Conservation (phyloP, 768 basidiomycete genomes). For the Auriculariales sp. region DNA sequence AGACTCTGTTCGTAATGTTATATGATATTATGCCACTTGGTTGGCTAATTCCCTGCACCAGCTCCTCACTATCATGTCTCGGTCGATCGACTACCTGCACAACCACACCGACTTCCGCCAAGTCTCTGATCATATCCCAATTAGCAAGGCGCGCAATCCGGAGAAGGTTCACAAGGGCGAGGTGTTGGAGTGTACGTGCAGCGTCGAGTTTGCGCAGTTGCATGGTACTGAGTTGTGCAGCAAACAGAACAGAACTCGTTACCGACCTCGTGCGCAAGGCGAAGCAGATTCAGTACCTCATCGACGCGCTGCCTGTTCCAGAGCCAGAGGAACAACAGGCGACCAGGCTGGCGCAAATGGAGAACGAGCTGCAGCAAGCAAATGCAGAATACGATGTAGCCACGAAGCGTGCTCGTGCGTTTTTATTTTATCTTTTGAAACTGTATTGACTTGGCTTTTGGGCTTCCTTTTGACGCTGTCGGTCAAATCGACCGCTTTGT, state of each 20-base stretch:
- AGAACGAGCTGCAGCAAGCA: slow-evolving; percentile 53
- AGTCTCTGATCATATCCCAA: slow-evolving; percentile 64
- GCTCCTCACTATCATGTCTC: slow-evolving; percentile 83
- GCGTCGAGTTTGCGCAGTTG: not conserved
- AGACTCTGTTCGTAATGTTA: slow-evolving; percentile 34
- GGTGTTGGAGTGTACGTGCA: slow-evolving; percentile 51
- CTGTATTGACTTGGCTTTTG: too few species aligned
- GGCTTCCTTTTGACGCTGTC: too few species aligned
- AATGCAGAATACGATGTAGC: slow-evolving; percentile 67
- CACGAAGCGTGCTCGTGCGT: slow-evolving; percentile 64
- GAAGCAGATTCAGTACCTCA: slow-evolving; percentile 78
- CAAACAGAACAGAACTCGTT: slow-evolving; percentile 74
- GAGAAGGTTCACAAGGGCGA: slow-evolving; percentile 61
- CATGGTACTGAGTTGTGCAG: slow-evolving; percentile 21
- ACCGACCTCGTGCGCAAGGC: slow-evolving; percentile 72
- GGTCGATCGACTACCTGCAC: slow-evolving; percentile 66
- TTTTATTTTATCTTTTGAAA: too few species aligned
- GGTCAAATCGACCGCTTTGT: too few species aligned
- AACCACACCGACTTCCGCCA: slow-evolving; percentile 62
- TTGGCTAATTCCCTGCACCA: slow-evolving; percentile 14
- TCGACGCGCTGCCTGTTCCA: slow-evolving; percentile 62
- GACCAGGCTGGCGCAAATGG: slow-evolving; percentile 34
- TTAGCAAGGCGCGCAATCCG: slow-evolving; percentile 63
- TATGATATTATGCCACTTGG: not conserved
- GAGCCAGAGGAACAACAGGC: slow-evolving; percentile 71